Evolutionary conservation across 139 green algal species (phyloP).

Genomic region (Chlorella sp.): DNA sequence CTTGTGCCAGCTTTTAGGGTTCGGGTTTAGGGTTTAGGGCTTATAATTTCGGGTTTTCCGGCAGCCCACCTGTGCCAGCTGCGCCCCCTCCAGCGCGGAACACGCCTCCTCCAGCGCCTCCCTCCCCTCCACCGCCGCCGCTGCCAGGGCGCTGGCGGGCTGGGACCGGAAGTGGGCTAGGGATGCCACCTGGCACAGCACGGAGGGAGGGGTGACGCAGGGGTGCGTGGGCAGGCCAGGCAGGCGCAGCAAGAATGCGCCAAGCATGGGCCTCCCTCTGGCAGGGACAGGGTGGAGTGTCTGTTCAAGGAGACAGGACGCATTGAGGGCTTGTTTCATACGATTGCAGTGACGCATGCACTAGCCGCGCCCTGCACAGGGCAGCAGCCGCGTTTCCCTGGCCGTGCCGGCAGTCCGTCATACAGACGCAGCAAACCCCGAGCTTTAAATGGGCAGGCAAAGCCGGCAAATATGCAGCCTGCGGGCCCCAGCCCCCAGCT

Average conservation of each 20-base stretch:
- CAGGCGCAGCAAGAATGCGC: neutral
- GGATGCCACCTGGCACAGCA: constrained; percentile 46
- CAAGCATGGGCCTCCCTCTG: too few relatives aligned
- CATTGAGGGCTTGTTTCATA: too few relatives aligned
- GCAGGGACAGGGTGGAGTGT: too few relatives aligned
- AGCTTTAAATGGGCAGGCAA: too few relatives aligned
- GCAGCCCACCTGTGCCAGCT: constrained; percentile 3
- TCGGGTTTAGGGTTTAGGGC: too few relatives aligned
- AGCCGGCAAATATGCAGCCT: neutral
- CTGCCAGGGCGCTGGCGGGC: constrained; percentile 31
- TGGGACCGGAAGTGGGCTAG: constrained; percentile 48
- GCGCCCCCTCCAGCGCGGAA: neutral
- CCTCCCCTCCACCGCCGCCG: constrained; percentile 9
- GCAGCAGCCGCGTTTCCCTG: too few relatives aligned
- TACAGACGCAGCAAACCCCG: too few relatives aligned
- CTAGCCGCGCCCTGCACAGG: neutral
- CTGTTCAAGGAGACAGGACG: too few relatives aligned
- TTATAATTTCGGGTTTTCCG: too few relatives aligned
- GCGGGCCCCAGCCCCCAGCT: neutral
- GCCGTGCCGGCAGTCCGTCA: too few relatives aligned
- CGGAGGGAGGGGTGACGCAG: neutral
- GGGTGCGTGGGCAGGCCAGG: neutral
- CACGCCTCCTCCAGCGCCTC: constrained; percentile 22
- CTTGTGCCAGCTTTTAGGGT: too few relatives aligned
- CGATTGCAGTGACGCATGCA: too few relatives aligned